Evolutionary conservation across 495 filamentous ascomycete species (phyloP).

Genomic region (Tuber microsphaerosporum): DNA sequence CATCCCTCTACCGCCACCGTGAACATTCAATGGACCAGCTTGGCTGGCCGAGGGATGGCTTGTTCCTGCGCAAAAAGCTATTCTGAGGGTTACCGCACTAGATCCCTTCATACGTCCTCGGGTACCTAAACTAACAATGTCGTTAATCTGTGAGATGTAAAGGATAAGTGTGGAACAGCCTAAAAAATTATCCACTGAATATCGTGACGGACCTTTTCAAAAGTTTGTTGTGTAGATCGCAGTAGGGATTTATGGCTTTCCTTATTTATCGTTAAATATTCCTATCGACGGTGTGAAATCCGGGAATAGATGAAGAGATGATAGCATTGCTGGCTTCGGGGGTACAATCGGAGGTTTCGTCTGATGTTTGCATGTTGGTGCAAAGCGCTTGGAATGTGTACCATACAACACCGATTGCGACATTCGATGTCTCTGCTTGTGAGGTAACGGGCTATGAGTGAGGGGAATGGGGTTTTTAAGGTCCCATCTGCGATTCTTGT

Average conservation of each 20-base stretch:
- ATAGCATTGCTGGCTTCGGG: neutral
- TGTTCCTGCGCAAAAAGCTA: neutral
- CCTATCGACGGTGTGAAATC: neutral
- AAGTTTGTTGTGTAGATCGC: no score
- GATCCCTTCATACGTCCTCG: no score
- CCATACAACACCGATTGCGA: neutral
- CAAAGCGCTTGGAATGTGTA: neutral
- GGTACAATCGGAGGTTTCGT: neutral
- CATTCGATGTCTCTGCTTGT: neutral
- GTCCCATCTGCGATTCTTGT: no score
- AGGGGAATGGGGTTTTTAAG: neutral
- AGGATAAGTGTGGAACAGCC: no score
- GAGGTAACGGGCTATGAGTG: neutral
- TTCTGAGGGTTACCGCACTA: no score
- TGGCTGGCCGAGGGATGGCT: neutral
- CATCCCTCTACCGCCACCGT: neutral
- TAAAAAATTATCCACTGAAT: no score
- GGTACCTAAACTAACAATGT: no score
- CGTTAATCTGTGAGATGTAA: no score
- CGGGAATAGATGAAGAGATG: neutral
- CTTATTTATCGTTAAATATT: no score
- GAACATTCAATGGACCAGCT: neutral
- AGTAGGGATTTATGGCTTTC: no score
- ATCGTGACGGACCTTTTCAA: no score
- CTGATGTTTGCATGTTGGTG: neutral